These are phyloP conservation scores for Agapanthus africanus DNA, from an alignment of 106 monocot genomes.

Conservation along the genomic window DNA sequence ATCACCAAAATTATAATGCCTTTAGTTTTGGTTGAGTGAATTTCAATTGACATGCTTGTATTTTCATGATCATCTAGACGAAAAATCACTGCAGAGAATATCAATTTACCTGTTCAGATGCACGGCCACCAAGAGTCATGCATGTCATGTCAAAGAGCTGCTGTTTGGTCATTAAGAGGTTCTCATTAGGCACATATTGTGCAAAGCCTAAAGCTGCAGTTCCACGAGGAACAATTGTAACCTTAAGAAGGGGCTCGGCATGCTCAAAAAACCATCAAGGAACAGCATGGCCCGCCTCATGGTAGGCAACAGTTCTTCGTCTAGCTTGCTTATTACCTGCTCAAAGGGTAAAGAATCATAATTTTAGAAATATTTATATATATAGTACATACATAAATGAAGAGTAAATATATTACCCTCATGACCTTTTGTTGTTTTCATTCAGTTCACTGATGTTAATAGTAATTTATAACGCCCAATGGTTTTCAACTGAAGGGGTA, in stretches of 20 bases:
- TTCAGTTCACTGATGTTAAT: too few relatives aligned
- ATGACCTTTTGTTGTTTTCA: too few relatives aligned
- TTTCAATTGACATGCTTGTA: too few relatives aligned
- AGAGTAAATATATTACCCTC: too few relatives aligned
- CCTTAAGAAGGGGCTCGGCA: conserved; percentile 88
- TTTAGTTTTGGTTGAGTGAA: too few relatives aligned
- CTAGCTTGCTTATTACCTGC: conserved; percentile 86
- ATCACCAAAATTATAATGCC: too few relatives aligned
- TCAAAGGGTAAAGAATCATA: conserved; percentile 1
- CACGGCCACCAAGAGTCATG: conserved; percentile 91
- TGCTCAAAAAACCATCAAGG: conserved; percentile 91
- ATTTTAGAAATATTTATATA: background rate
- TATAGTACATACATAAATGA: too few relatives aligned
- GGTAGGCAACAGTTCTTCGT: conserved; percentile 79
- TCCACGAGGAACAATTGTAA: conserved; percentile 88
- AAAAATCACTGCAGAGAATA: too few relatives aligned
- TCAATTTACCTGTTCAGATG: conserved; percentile 77
- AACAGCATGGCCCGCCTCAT: conserved; percentile 93
- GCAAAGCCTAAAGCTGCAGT: conserved; percentile 91
- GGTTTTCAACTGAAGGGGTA: too few relatives aligned
- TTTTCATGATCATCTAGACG: too few relatives aligned
- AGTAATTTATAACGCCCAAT: too few relatives aligned
- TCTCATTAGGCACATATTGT: conserved; percentile 90
- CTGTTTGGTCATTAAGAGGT: conserved; percentile 81
- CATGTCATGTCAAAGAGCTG: conserved; percentile 94